Conservation (phyloP, 73 alveolate species). For the Tetrahymena elliotti region DNA sequence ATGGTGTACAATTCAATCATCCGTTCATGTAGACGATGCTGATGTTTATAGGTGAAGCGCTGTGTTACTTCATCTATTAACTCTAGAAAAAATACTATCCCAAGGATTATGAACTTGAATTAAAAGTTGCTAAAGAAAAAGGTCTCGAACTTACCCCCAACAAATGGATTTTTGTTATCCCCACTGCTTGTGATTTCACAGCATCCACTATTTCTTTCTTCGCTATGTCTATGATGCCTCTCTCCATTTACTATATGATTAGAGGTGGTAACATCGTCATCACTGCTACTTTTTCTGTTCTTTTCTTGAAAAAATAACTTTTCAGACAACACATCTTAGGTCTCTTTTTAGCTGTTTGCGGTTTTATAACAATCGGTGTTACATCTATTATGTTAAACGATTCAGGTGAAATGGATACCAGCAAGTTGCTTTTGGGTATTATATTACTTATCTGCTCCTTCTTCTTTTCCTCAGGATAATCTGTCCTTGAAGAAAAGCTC, state of each 20-base stretch:
- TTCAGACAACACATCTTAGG: slow-evolving; percentile 64
- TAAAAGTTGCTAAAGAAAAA: slow-evolving; percentile 3
- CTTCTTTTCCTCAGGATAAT: slow-evolving; percentile 60
- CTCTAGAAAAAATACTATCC: neutral
- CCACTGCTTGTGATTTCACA: slow-evolving; percentile 73
- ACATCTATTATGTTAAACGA: slow-evolving; percentile 32
- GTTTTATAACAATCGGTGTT: slow-evolving; percentile 68
- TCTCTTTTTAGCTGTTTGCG: slow-evolving; percentile 53
- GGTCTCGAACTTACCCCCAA: slow-evolving; percentile 4
- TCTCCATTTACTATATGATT: slow-evolving; percentile 87
- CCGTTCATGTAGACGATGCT: slow-evolving; percentile 54
- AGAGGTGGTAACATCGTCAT: slow-evolving; percentile 84
- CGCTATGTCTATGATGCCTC: slow-evolving; percentile 71
- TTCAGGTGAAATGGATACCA: slow-evolving; percentile 8
- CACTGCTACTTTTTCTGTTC: slow-evolving; percentile 59
- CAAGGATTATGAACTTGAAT: slow-evolving; percentile 8
- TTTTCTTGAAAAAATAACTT: slow-evolving; percentile 66
- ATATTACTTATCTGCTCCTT: slow-evolving; percentile 25
- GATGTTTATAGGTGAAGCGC: slow-evolving; percentile 63
- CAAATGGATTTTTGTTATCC: slow-evolving; percentile 44
- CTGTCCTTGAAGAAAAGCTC: slow-evolving; percentile 74
- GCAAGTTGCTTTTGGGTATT: neutral
- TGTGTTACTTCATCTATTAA: slow-evolving; percentile 34
- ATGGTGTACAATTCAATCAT: slow-evolving; percentile 50
- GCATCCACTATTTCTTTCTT: slow-evolving; percentile 74